phyloP scores from a whole-genome alignment of 2,329 filamentous ascomycete species.

The Chaetomium globosum region DNA sequence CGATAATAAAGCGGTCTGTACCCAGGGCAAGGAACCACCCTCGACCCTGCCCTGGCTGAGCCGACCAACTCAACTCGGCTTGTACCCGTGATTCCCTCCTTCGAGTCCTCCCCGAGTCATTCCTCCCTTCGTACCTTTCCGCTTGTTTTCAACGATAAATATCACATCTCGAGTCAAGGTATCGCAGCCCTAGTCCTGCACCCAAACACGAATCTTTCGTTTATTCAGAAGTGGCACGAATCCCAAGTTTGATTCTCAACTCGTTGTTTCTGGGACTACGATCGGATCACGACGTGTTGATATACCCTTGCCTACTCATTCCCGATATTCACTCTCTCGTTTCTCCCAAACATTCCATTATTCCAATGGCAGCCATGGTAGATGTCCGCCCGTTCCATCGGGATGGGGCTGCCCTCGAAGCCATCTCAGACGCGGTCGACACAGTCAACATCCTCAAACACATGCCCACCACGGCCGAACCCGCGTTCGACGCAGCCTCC shows the following conservation, averaged over 20 bases:
- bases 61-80: background rate
- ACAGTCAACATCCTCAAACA: constrained; percentile 42
- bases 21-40: background rate
- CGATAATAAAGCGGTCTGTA: background rate
- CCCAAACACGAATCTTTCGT: background rate
- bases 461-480: background rate
- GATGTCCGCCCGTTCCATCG: constrained; percentile 29
- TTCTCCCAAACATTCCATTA: background rate
- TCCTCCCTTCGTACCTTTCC: background rate
- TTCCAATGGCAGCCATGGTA: constrained; percentile 39
- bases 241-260: background rate
- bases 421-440: constrained; percentile 44
- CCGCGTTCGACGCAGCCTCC: constrained; percentile 28
- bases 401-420: constrained; percentile 40
- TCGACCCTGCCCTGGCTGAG: background rate
- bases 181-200: background rate
- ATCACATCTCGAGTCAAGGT: background rate
- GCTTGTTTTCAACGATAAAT: background rate
- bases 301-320: background rate
- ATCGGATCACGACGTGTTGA: background rate
- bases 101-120: background rate
- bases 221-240: background rate
- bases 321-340: background rate
- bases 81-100: too few species aligned
- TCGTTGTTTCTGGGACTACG: background rate